Evolutionary conservation across 805 yeast species (phyloP), one percentile per base, ranked within the genome.

Genomic region (Candida pseudoglaebosa): DNA sequence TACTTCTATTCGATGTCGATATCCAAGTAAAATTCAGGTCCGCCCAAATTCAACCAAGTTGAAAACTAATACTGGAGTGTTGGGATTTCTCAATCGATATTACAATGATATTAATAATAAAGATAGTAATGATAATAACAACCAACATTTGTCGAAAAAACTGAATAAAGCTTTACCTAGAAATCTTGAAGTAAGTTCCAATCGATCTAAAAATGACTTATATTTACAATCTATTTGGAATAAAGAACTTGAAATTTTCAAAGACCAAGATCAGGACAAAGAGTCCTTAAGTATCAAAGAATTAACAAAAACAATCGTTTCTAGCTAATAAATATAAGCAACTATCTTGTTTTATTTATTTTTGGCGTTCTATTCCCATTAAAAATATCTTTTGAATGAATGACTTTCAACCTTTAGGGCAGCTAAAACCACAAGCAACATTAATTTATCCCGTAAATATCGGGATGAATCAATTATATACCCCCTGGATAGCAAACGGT

Each of bases 1-100:
- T 50, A 65, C 59, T 4, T 57, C 59, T 10, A 62, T 67, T 9
- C 44, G 71, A 24, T 49, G 64, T 13, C 47, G 72, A 22, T 67
- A 64, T 33, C 48, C 59, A 12, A 49, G 49, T 7, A 34, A 28
- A 19, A 16, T 31, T 13, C 9, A 16, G 31, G 17, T 28, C 24
- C 20, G 19, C 34, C 20, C 34, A n/a, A 13, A 32, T 24, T 24
- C 29, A 20, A 20, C 19, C 10, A 41, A 38, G 17, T 24, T 47
- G 28, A 43, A 44, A 26, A 38, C 55, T 4, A 41, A 44, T 18
- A 47, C 53, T 5, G 68, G 66, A 1, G 50, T 54, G 10, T 34
- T 59, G 26, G 67, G 68, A 16, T 61, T 38, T 36, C 31, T 61
- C n/a, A 48, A 53, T 18, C 36, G 65, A 19, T 33, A 22, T 12